phyloP scores from a whole-genome alignment of 2,329 filamentous ascomycete genomes.

The Ophiosphaerella korrae region DNA sequence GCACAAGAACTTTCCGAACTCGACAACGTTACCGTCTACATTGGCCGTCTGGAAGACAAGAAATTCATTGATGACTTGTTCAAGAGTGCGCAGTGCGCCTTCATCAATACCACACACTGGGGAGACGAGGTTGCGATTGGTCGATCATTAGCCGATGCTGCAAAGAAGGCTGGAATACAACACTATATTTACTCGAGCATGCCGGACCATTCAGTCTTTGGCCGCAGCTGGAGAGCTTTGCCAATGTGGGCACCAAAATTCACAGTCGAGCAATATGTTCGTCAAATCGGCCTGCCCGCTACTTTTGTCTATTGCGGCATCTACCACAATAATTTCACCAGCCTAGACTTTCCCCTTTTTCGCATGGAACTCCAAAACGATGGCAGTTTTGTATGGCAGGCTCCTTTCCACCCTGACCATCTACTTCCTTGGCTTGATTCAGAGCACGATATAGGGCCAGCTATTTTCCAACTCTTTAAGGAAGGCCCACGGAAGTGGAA shows the following conservation, averaged over 20 bases:
- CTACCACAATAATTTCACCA: slow-evolving; percentile 99
- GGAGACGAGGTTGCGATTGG: slow-evolving; percentile 93
- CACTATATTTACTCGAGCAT: slow-evolving; percentile 98
- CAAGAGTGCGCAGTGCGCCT: slow-evolving; percentile 82
- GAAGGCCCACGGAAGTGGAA: slow-evolving; percentile 87
- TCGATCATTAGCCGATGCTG: slow-evolving; percentile 84
- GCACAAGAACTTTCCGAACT: slow-evolving; percentile 83
- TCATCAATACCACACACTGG: slow-evolving; percentile 98
- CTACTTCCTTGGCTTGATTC: slow-evolving; percentile 94
- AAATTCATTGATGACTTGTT: slow-evolving; percentile 80
- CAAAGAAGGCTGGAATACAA: slow-evolving; percentile 80
- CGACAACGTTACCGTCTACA: slow-evolving; percentile 76
- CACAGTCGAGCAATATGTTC: slow-evolving; percentile 88
- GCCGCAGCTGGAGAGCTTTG: slow-evolving; percentile 76
- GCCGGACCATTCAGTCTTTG: slow-evolving; percentile 88
- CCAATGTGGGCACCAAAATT: slow-evolving; percentile 94
- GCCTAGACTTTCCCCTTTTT: slow-evolving; percentile 87
- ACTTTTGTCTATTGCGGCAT: slow-evolving; percentile 97
- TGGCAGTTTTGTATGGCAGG: slow-evolving; percentile 89
- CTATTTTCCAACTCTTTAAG: slow-evolving; percentile 92
- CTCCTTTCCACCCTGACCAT: slow-evolving; percentile 87
- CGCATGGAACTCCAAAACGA: slow-evolving; percentile 88
- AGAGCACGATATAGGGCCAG: slow-evolving; percentile 93
- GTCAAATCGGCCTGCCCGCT: slow-evolving; percentile 78
- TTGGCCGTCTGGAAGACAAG: slow-evolving; percentile 72